Evolutionary conservation across 768 basidiomycete genomes (phyloP).

Genomic region (Suillus sp.): DNA sequence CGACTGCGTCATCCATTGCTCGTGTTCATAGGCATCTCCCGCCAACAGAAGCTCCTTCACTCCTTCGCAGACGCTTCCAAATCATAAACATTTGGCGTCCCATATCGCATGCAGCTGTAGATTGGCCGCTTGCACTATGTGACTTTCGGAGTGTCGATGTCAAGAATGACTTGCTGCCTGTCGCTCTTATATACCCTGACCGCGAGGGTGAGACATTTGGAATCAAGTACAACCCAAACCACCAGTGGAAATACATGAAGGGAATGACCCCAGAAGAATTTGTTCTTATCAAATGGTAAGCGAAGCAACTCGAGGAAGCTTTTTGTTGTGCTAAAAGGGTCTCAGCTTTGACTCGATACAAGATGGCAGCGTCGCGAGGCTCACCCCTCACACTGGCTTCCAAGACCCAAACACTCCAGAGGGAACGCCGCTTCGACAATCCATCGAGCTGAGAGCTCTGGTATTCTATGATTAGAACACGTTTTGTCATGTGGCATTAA

Average conservation of each 20-base stretch:
- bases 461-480: too few species aligned
- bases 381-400: neutral
- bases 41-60: neutral
- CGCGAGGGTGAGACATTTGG: neutral
- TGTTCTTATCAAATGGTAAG: slow-evolving; percentile 1
- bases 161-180: neutral
- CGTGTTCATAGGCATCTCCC: neutral
- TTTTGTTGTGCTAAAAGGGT: neutral
- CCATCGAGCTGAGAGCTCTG: neutral
- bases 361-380: neutral
- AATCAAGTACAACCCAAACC: neutral
- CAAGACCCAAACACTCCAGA: neutral
- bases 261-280: neutral
- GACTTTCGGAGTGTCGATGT: neutral
- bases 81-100: neutral
- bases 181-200: neutral
- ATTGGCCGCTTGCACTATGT: neutral
- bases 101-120: neutral
- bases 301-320: neutral
- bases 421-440: neutral
- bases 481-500: too few species aligned
- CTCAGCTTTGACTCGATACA: neutral
- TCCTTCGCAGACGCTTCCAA: neutral
- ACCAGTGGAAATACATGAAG: neutral
- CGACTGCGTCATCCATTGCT: neutral